Evolutionary conservation across 257 asterid species (phyloP).

Genomic region (Solanum chilense): DNA sequence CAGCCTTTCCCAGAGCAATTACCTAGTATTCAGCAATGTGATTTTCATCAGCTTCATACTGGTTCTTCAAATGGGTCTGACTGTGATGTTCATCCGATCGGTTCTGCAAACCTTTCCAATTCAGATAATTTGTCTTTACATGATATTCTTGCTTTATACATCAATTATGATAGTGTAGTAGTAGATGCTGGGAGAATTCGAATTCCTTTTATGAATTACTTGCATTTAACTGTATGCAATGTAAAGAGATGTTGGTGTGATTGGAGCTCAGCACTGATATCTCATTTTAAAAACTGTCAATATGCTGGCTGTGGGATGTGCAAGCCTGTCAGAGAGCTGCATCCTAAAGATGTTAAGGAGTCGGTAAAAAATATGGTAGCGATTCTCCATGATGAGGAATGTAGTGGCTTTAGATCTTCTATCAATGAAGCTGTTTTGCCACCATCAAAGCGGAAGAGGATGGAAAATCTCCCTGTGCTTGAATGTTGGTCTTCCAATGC

Average conservation of each 20-base stretch:
- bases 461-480: conserved; percentile 6
- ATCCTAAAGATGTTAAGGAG: conserved; percentile 14
- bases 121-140: conserved; percentile 1
- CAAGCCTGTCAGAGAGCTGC: conserved; percentile 16
- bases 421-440: conserved; percentile 14
- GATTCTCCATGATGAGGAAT: conserved; percentile 5
- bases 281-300: conserved; percentile 33
- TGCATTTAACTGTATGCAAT: conserved; percentile 23
- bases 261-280: conserved; percentile 2
- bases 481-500: conserved; percentile 14
- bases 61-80: not conserved
- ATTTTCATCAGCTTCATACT: not conserved
- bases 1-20: conserved; percentile 7
- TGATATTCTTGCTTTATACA: conserved; percentile 15
- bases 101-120: conserved; percentile 7
- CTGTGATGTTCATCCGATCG: not conserved
- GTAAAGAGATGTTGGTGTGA: conserved; percentile 24
- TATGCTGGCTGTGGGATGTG: conserved; percentile 20
- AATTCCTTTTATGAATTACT: conserved; percentile 14
- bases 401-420: conserved; percentile 5
- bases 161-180: conserved; percentile 8
- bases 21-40: conserved; percentile 1
- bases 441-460: conserved; percentile 29
- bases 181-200: conserved; percentile 8
- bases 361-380: conserved; percentile 1